phyloP scores from a whole-genome alignment of 768 basidiomycete genomes.

The Auriscalpium microsporum region DNA sequence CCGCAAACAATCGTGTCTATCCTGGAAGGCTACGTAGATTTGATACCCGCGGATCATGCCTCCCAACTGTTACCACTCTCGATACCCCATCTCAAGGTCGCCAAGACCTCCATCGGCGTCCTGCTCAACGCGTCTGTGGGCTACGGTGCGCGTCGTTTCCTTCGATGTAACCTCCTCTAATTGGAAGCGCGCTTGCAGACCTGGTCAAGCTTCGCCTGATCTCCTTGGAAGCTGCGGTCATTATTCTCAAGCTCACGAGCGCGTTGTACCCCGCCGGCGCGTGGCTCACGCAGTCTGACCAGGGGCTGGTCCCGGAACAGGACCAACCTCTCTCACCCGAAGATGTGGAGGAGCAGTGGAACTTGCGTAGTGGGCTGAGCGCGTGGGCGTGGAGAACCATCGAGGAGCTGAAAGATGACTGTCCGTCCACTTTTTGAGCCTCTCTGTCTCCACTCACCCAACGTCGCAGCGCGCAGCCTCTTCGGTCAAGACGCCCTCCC shows the following conservation, averaged over 20 bases:
- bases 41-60: conserved; percentile 31
- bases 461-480: conserved; percentile 39
- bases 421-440: conserved; percentile 23
- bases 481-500: conserved; percentile 59
- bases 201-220: conserved; percentile 60
- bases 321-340: conserved; percentile 21
- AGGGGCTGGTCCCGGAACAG: conserved; percentile 4
- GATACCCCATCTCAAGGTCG: conserved; percentile 56
- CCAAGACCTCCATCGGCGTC: conserved; percentile 72
- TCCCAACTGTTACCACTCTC: conserved; percentile 42
- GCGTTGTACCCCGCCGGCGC: conserved; percentile 66
- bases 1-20: conserved; percentile 60
- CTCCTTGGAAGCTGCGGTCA: conserved; percentile 59
- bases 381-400: conserved; percentile 75
- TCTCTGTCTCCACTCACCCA: not conserved
- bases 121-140: conserved; percentile 71
- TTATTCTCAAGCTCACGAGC: conserved; percentile 57
- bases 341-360: conserved; percentile 50
- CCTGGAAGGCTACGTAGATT: conserved; percentile 53
- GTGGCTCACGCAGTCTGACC: conserved; percentile 37
- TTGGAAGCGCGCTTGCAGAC: conserved; percentile 33
- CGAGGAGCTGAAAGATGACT: conserved; percentile 65
- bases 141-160: conserved; percentile 45
- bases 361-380: conserved; percentile 51
- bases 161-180: not conserved